phyloP scores from a whole-genome alignment of 192 early-diverging fungal genomes.

The Phycomyces nitens region DNA sequence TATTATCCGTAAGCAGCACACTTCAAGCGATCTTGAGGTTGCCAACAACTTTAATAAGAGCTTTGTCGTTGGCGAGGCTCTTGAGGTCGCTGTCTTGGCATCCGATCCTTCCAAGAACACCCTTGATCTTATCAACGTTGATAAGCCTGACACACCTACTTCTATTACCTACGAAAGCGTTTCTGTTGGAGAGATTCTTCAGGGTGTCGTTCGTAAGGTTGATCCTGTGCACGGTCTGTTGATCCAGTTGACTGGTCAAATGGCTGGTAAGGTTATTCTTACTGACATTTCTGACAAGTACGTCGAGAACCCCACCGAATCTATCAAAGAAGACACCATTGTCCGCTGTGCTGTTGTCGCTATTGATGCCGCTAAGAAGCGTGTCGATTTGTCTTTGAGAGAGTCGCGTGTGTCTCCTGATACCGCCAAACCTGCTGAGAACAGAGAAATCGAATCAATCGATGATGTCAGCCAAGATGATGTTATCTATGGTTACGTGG shows the following conservation, averaged over 20 bases:
- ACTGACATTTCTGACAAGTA: constrained; percentile 55
- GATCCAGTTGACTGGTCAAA: constrained; percentile 48
- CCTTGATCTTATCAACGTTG: constrained; percentile 18
- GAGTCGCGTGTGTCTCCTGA: constrained; percentile 47
- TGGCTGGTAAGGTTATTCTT: constrained; percentile 58
- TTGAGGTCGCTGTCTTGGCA: constrained; percentile 23
- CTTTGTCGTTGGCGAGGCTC: constrained; percentile 27
- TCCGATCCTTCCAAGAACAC: constrained; percentile 18
- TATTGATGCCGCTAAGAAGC: constrained; percentile 48
- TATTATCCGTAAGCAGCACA: constrained; percentile 25
- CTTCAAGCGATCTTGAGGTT: constrained; percentile 22
- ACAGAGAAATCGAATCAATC: constrained; percentile 49
- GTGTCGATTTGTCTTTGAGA: constrained; percentile 63
- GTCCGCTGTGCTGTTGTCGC: constrained; percentile 73
- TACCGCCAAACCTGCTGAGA: constrained; percentile 29
- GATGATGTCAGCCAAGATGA: constrained; percentile 59
- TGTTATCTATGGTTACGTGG: constrained; percentile 71
- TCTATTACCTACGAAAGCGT: constrained; percentile 44
- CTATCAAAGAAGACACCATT: constrained; percentile 61
- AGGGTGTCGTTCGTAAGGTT: constrained; percentile 53
- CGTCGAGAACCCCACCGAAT: constrained; percentile 44
- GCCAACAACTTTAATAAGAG: constrained; percentile 22
- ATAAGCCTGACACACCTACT: constrained; percentile 2
- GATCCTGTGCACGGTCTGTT: constrained; percentile 44
- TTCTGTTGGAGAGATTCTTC: constrained; percentile 49